Percentiles rank a stretch among this genome's conserved stretches.
These are phyloP conservation scores for Rhododendron kiyosumense DNA, from an alignment of 148 eudicot genomes.

Conservation along the genomic window DNA sequence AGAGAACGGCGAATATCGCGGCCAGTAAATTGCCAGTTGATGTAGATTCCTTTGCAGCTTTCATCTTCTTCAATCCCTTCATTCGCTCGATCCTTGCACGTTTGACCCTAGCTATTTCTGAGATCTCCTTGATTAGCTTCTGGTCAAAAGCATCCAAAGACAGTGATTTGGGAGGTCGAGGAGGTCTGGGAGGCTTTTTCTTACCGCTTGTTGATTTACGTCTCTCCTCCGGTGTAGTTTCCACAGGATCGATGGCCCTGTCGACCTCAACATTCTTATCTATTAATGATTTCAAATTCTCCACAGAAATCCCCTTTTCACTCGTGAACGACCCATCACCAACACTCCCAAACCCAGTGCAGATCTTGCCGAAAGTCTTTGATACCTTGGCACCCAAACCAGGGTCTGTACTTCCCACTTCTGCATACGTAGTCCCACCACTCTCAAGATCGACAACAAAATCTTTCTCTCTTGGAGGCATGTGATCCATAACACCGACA, in stretches of 20 bases:
- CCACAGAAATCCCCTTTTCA: conserved; percentile 31
- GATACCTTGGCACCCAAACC: conserved; percentile 9
- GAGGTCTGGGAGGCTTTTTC: conserved; percentile 63
- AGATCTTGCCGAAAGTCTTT: conserved; percentile 11
- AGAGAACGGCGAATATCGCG: conserved; percentile 53
- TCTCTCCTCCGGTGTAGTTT: conserved; percentile 41
- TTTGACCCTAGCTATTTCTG: conserved; percentile 66
- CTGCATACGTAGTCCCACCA: conserved; percentile 27
- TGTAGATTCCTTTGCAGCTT: conserved; percentile 48
- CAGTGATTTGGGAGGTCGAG: conserved; percentile 72
- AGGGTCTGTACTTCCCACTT: conserved; percentile 15
- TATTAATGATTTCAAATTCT: conserved; percentile 24
- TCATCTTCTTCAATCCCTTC: conserved; percentile 81
- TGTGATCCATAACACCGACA: conserved; percentile 31
- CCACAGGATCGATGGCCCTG: conserved; percentile 20
- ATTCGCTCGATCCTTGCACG: conserved; percentile 71
- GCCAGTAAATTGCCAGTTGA: conserved; percentile 60
- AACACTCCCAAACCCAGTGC: conserved; percentile 16
- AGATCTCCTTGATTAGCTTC: conserved; percentile 74
- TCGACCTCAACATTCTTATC: conserved; percentile 31
- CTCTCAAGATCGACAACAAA: conserved; percentile 53
- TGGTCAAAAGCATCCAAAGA: conserved; percentile 82
- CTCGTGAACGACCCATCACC: conserved; percentile 13
- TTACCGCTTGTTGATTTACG: conserved; percentile 59
- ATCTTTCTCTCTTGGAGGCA: conserved; percentile 24